Evolutionary conservation across 345 rosid genomes (phyloP).

Genomic region (Eutrema yunnanense): DNA sequence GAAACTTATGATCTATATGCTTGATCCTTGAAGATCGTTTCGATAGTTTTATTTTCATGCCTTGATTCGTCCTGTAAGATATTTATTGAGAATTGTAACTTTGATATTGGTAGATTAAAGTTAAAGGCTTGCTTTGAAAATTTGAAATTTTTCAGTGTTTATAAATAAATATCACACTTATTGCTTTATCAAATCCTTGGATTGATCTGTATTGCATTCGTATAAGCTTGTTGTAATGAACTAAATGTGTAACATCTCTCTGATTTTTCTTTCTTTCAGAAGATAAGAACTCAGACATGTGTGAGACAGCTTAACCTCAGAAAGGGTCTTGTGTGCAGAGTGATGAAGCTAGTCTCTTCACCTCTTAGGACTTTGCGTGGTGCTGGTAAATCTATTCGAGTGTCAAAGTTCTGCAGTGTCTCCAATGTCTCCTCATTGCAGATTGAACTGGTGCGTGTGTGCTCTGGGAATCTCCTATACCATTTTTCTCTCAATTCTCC

Average conservation of each 20-base stretch:
- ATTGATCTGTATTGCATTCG: neutral
- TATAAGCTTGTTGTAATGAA: neutral
- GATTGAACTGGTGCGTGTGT: conserved; percentile 69
- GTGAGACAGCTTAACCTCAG: conserved; percentile 75
- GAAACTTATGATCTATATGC: neutral
- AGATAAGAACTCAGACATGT: conserved; percentile 51
- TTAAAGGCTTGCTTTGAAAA: no score
- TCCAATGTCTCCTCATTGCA: conserved; percentile 67
- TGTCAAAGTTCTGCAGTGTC: conserved; percentile 81
- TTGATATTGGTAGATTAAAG: no score
- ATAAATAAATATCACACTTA: neutral
- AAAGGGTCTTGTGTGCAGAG: conserved; percentile 68
- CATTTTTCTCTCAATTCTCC: neutral
- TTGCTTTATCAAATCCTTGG: neutral
- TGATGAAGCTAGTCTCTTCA: conserved; percentile 51
- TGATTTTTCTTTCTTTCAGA: neutral
- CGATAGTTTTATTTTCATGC: neutral
- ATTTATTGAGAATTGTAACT: neutral
- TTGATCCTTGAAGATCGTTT: neutral
- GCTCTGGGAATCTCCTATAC: neutral
- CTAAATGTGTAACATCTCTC: neutral
- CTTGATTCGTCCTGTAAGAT: neutral
- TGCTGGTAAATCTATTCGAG: conserved; percentile 75
- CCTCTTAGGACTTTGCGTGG: conserved; percentile 81
- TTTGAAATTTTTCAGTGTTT: neutral